Base-by-base conservation (phyloP, 768 basidiomycete species). In the Russula griseocarnosa region DNA sequence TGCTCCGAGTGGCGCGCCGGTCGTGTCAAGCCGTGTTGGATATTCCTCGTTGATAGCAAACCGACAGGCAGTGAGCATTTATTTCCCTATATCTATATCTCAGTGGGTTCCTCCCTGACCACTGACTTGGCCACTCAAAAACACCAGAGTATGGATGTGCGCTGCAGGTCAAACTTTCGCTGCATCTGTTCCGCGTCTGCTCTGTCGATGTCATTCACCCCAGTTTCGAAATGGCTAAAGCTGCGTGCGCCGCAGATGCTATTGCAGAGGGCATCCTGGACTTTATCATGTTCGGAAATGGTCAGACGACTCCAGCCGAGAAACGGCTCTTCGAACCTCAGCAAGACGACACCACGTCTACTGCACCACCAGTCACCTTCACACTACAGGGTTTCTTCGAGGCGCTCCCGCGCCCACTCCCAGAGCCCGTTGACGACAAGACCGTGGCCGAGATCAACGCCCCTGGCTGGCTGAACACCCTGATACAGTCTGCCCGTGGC, bases 351-450 rank as follows among this genome's bases (percentile, higher is more conserved):
- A 26, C 54, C 26, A 26, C 60, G 18, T 28, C 55, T 28, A 16
- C 68, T 55, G 44, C 58, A 46, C 61, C 67, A 28, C 62, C 61
- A 8, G 32, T 59, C 57, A 61, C 60, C 14, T 62, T 54, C 62
- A 77, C 79, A 0, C 73, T 90, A 1, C 84, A 86, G 64, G 73
- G 73, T 1, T 89, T 85, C 72, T 86, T 81, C 68, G 86, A 86
- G n/a, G 72, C 81, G 16, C 79, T 90, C 52, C 86, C 87, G 1
- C 78, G 79, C 52, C 88, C 86, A 1, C 81, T 88, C 57, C 82
- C 85, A 0, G 84, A 86, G 63, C 69, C 75, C 11, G 76, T 86
- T 11, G 78, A 76, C 2, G 75, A 77, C 16, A 78, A 78, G 66
- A 71, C 77, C 3, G 81, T 79, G 7, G 65, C 73, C 0, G 81